phyloP scores from a whole-genome alignment of 2,329 filamentous ascomycete species.

The Cercospora beticola region DNA sequence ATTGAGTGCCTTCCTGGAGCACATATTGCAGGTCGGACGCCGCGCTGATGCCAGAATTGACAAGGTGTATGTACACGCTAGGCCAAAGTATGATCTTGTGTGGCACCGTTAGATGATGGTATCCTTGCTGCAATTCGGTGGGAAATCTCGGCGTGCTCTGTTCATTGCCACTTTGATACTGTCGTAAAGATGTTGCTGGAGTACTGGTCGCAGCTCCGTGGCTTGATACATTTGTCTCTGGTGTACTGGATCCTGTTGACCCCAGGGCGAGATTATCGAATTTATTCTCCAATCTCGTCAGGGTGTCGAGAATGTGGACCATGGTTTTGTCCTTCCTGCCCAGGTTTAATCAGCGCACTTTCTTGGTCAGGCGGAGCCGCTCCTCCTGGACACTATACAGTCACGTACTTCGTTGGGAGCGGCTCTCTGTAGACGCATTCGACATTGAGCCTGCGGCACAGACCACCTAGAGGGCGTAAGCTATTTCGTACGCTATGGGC shows the following conservation, averaged over 20 bases:
- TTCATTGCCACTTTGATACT: slow-evolving; percentile 12
- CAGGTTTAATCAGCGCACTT: background rate
- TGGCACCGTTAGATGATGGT: slow-evolving; percentile 42
- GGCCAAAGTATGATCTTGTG: slow-evolving; percentile 56
- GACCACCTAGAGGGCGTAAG: slow-evolving; percentile 40
- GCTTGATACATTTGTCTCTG: slow-evolving; percentile 22
- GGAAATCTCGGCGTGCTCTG: slow-evolving; percentile 17
- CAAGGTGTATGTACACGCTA: slow-evolving; percentile 39
- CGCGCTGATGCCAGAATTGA: slow-evolving; percentile 37
- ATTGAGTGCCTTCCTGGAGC: slow-evolving; percentile 42
- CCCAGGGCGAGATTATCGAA: slow-evolving; percentile 47
- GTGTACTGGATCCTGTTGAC: slow-evolving; percentile 15
- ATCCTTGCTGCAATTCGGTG: slow-evolving; percentile 26
- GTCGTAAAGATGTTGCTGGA: slow-evolving; percentile 14
- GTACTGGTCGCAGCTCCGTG: slow-evolving; percentile 13
- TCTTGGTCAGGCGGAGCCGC: background rate
- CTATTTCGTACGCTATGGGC: background rate
- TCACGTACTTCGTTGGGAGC: slow-evolving; percentile 61
- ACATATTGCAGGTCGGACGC: slow-evolving; percentile 40
- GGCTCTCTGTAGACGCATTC: slow-evolving; percentile 62
- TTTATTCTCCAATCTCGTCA: slow-evolving; percentile 57
- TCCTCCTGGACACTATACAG: background rate
- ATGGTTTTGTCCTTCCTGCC: slow-evolving; percentile 62
- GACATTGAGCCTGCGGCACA: slow-evolving; percentile 58
- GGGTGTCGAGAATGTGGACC: slow-evolving; percentile 59